A percentile compares a stretch with the other conserved stretches of the same genome.
Conservation (phyloP, 1,284 basidiomycete species). For the Schizopora paradoxa region DNA sequence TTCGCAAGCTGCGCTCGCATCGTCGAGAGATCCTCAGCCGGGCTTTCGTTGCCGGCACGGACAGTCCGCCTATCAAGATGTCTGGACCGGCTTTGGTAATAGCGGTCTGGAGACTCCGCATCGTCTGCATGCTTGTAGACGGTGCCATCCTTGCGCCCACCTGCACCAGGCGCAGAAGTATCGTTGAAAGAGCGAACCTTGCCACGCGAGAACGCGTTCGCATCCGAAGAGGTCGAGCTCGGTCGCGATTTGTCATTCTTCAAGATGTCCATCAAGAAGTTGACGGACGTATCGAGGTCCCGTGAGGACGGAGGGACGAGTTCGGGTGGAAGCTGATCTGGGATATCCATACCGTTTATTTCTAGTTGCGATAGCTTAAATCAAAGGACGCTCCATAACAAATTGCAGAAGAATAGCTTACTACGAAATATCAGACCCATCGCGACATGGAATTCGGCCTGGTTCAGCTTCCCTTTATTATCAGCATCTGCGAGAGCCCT, state of each 20-base stretch:
- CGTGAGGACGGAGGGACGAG: conserved; percentile 89
- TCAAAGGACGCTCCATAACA: no score
- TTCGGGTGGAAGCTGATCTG: conserved; percentile 82
- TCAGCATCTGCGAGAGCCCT: conserved; percentile 89
- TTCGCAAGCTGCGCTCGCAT: conserved; percentile 85
- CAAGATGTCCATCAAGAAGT: conserved; percentile 87
- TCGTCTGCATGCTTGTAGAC: conserved; percentile 85
- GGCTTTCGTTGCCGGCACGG: conserved; percentile 67
- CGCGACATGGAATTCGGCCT: conserved; percentile 96
- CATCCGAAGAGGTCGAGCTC: conserved; percentile 43
- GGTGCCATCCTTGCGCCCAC: conserved; percentile 78
- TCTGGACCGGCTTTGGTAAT: conserved; percentile 83
- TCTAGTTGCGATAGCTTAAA: conserved; percentile 39
- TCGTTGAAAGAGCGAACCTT: conserved; percentile 71
- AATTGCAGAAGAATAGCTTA: conserved; percentile 37
- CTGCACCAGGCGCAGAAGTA: conserved; percentile 46
- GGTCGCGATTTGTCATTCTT: conserved; percentile 76
- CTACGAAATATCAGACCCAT: conserved; percentile 98
- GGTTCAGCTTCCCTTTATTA: conserved; percentile 90
- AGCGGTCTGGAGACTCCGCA: conserved; percentile 48
- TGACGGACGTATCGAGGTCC: conserved; percentile 88
- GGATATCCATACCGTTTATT: conserved; percentile 89
- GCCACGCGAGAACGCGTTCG: conserved; percentile 50
- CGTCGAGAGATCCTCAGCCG: conserved; percentile 73
- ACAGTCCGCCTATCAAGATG: conserved; percentile 87